These are phyloP conservation scores for Coemansia sp. DNA, from an alignment of 192 early-diverging fungal species.

Conservation along the genomic window DNA sequence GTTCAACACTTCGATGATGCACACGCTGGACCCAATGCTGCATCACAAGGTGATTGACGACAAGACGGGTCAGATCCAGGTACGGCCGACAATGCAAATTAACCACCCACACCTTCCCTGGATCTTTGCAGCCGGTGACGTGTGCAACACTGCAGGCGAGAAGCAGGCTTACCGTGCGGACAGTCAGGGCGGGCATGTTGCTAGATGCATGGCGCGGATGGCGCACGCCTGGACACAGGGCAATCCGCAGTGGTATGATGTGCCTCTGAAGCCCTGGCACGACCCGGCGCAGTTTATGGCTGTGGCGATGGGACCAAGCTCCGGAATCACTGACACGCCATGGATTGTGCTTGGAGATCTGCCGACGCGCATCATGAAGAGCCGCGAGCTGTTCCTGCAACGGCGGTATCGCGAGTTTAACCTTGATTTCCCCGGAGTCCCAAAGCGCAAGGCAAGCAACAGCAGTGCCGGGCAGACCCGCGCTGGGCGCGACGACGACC, in stretches of 20 bases:
- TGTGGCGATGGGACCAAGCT: conserved; percentile 42
- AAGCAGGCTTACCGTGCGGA: conserved; percentile 53
- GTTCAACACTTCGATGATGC: conserved; percentile 64
- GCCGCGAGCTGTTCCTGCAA: conserved; percentile 51
- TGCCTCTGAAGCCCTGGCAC: conserved; percentile 47
- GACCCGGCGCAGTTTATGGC: conserved; percentile 53
- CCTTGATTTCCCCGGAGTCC: conserved; percentile 38
- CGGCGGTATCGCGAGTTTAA: conserved; percentile 52
- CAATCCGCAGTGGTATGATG: conserved; percentile 37
- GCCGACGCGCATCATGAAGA: conserved; percentile 52
- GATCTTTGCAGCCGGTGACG: conserved; percentile 76
- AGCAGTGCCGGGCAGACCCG: not conserved
- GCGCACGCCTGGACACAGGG: conserved; percentile 44
- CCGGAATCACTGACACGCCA: conserved; percentile 50
- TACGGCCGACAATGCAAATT: conserved; percentile 73
- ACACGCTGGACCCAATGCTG: conserved; percentile 51
- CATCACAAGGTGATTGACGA: conserved; percentile 53
- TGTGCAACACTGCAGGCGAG: conserved; percentile 46
- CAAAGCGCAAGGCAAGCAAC: conserved; percentile 14
- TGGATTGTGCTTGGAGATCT: conserved; percentile 53
- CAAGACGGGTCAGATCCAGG: conserved; percentile 58
- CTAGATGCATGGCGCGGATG: conserved; percentile 50
- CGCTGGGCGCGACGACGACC: conserved; percentile 2
- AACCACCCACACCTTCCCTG: conserved; percentile 60
- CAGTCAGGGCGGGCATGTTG: conserved; percentile 48